phyloP scores from a whole-genome alignment of 2,329 filamentous ascomycete genomes.

The Claviceps sp. region DNA sequence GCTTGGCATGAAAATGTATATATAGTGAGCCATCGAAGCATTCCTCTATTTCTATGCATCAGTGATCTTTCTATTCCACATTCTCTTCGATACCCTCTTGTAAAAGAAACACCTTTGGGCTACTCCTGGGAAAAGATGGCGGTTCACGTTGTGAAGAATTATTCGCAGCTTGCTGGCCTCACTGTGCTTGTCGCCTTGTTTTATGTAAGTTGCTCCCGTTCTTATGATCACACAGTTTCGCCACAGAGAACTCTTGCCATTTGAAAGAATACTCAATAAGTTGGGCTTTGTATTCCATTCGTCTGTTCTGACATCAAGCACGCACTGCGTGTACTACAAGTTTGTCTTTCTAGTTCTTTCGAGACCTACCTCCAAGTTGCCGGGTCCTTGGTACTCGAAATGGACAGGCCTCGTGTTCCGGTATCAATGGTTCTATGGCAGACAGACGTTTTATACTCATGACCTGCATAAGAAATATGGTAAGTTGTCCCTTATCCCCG shows the following conservation, averaged over 20 bases:
- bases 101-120: too few species aligned
- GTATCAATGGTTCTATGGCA: slow-evolving; percentile 10
- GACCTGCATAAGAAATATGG: slow-evolving; percentile 13
- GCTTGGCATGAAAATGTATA: too few species aligned
- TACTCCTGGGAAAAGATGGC: neutral
- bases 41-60: too few species aligned
- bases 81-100: too few species aligned
- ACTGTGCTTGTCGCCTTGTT: neutral
- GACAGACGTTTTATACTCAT: slow-evolving; percentile 10
- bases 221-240: too few species aligned
- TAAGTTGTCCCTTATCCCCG: neutral
- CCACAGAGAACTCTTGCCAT: too few species aligned
- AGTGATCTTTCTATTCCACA: too few species aligned
- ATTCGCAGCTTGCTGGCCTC: neutral
- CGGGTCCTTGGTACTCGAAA: slow-evolving; percentile 14
- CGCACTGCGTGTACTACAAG: neutral
- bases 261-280: neutral
- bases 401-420: slow-evolving; percentile 9
- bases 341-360: neutral
- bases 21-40: too few species aligned
- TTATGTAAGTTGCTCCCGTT: neutral
- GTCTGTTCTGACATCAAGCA: neutral
- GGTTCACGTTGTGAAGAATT: neutral
- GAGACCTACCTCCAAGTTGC: slow-evolving; percentile 9
- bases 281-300: neutral